Conservation (phyloP, 106 monocot genomes). For the Iris macrosiphon region DNA sequence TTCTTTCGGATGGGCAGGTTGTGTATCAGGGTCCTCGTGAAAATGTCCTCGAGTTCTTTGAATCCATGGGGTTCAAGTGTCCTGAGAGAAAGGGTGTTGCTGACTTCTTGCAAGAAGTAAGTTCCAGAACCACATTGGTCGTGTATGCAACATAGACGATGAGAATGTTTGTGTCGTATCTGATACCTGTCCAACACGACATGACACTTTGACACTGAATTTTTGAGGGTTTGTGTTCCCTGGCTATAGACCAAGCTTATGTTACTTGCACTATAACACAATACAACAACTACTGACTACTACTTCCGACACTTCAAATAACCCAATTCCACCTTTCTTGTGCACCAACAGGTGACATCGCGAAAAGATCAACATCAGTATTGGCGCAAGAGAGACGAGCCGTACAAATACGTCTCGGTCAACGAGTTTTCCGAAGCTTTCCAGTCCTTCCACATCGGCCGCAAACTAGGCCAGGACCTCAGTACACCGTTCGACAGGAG, state of each 20-base stretch:
- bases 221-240: no score
- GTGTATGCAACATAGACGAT: no score
- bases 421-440: slow-evolving; percentile 51
- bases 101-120: slow-evolving; percentile 70
- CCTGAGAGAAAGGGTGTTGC: slow-evolving; percentile 72
- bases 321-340: no score
- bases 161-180: no score
- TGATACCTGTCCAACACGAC: no score
- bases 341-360: slow-evolving; percentile 59
- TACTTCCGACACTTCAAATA: no score
- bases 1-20: slow-evolving; percentile 58
- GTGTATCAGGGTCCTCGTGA: slow-evolving; percentile 71
- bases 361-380: slow-evolving; percentile 67
- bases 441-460: slow-evolving; percentile 38
- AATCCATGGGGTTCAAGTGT: slow-evolving; percentile 56
- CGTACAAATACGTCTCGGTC: slow-evolving; percentile 45
- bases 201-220: no score
- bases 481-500: slow-evolving; percentile 35
- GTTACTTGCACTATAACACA: no score
- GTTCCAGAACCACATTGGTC: slow-evolving; percentile 1
- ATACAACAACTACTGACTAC: no score
- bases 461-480: slow-evolving; percentile 28
- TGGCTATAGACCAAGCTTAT: no score
- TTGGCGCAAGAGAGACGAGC: slow-evolving; percentile 33
- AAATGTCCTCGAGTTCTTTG: slow-evolving; percentile 57